These are phyloP conservation scores for Collybiopsis luxurians DNA, from an alignment of 768 basidiomycete species.

Conservation along the genomic window DNA sequence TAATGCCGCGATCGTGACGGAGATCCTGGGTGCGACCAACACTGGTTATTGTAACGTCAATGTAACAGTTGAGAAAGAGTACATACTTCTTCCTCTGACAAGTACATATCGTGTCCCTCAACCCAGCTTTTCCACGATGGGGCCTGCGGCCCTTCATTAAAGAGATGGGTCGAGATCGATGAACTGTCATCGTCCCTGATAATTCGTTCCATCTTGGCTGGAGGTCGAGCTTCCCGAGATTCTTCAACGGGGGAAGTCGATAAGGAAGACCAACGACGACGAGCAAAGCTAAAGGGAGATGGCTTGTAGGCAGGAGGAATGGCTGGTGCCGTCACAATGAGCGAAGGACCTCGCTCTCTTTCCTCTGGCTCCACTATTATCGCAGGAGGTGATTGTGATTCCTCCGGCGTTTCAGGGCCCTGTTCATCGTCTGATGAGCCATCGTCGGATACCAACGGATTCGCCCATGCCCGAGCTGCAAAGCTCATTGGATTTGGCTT, in stretches of 20 bases:
- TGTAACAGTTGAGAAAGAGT: not conserved
- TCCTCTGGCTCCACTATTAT: conserved; percentile 6
- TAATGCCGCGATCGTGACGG: not conserved
- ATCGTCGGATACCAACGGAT: conserved; percentile 32
- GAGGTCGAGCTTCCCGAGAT: not conserved
- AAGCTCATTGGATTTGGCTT: conserved; percentile 62
- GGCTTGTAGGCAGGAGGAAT: conserved; percentile 50
- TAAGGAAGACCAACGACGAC: conserved; percentile 54
- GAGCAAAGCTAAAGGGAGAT: conserved; percentile 61
- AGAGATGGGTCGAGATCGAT: not conserved
- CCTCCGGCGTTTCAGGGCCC: conserved; percentile 8
- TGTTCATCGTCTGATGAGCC: conserved; percentile 7
- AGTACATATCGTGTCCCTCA: not conserved
- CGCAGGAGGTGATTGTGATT: conserved; percentile 7
- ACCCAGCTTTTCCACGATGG: not conserved
- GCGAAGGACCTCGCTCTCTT: conserved; percentile 1
- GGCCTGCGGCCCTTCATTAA: not conserved
- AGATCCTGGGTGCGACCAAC: no score
- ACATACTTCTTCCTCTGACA: conserved; percentile 8
- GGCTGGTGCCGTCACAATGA: conserved; percentile 15
- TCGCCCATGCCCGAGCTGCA: conserved; percentile 57
- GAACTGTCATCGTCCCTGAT: not conserved
- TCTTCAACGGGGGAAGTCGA: conserved; percentile 32
- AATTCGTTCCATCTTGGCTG: not conserved
- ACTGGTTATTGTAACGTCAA: not conserved